These are phyloP conservation scores for Aspergillus sp. DNA, from an alignment of 2,329 filamentous ascomycete genomes.

Conservation along the genomic window DNA sequence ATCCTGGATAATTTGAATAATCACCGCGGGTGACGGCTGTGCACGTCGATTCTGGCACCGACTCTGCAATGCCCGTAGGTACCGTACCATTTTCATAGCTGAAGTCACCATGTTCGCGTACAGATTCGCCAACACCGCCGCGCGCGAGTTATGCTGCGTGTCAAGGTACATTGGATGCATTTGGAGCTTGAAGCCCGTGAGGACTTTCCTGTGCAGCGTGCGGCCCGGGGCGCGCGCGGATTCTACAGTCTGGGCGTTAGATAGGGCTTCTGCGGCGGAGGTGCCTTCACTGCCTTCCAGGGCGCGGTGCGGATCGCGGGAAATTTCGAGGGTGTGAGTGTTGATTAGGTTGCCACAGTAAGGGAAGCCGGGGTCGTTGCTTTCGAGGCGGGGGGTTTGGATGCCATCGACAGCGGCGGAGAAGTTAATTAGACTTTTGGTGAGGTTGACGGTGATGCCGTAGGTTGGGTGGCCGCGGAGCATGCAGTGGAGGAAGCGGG, in stretches of 20 bases:
- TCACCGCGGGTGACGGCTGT: slow-evolving; percentile 51
- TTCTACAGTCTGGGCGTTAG: slow-evolving; percentile 72
- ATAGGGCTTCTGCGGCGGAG: slow-evolving; percentile 49
- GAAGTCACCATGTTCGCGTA: slow-evolving; percentile 67
- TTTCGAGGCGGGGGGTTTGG: slow-evolving; percentile 44
- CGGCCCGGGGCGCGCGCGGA: slow-evolving; percentile 62
- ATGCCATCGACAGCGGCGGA: slow-evolving; percentile 50
- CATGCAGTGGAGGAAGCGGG: slow-evolving; percentile 69
- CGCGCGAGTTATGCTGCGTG: slow-evolving; percentile 62
- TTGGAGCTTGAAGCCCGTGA: slow-evolving; percentile 71
- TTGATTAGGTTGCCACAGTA: slow-evolving; percentile 82
- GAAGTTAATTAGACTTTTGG: slow-evolving; percentile 83
- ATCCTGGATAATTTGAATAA: slow-evolving; percentile 58
- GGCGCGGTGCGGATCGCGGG: slow-evolving; percentile 54
- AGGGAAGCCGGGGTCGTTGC: slow-evolving; percentile 52
- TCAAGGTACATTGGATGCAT: slow-evolving; percentile 51
- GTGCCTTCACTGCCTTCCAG: slow-evolving; percentile 31
- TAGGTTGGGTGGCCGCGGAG: slow-evolving; percentile 68
- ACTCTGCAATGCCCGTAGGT: slow-evolving; percentile 41
- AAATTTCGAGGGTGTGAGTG: slow-evolving; percentile 63
- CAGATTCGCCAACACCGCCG: slow-evolving; percentile 65
- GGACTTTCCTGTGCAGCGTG: slow-evolving; percentile 69
- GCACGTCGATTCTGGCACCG: slow-evolving; percentile 5
- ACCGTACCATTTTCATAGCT: slow-evolving; percentile 63
- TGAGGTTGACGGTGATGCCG: slow-evolving; percentile 65